Base-by-base conservation (phyloP, 2,329 filamentous ascomycete genomes). In the Paraconiothyrium sp. region DNA sequence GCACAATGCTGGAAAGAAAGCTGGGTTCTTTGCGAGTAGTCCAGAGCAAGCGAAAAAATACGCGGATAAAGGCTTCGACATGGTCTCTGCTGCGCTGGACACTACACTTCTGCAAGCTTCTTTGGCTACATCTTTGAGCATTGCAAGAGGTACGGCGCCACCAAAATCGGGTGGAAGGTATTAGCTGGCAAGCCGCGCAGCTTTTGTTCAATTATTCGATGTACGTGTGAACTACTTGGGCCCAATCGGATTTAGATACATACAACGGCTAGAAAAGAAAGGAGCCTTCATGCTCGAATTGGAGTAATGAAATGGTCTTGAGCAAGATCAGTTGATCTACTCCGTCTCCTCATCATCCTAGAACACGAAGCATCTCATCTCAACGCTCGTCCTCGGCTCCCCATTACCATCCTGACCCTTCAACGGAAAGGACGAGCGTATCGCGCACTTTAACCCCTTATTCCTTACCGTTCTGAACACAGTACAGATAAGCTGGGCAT, bases 1-100 rank as follows among this genome's bases (percentile, higher is more conserved):
- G 9, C 47, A 49, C 13, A 34, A 34, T 30, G 47, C 47, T 8
- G 47, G 47, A n/a, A 34, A 49, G 27, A 49, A 49, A 20, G 27
- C 27, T 30, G 47, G 47, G 13, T 49, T 49, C 14, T 49, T 49
- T n/a, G 47, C 47, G 27, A 49, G 47, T n/a, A 34, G 47, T 7
- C 6, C 47, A 16, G 47, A 49, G 47, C 47, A 34, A 27, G 47
- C 47, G 47, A 49, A 34, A 13, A 49, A 34, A 27, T 49, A 49
- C 32, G 47, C 47, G 1, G 30, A 49, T 7, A 49, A 32, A 20
- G 47, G 47, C 6, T 49, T 49, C 8, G 47, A 49, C 20, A 49
- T 49, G 47, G 47, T 49, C 3, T 49, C 47, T 34, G 47, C 24
- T 10, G 47, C 47, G 11, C 16, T 49, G 24, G 47, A 49, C 24